Base-by-base conservation (phyloP, 208 protist genomes). In the Kentomonas sorsogonicus region DNA sequence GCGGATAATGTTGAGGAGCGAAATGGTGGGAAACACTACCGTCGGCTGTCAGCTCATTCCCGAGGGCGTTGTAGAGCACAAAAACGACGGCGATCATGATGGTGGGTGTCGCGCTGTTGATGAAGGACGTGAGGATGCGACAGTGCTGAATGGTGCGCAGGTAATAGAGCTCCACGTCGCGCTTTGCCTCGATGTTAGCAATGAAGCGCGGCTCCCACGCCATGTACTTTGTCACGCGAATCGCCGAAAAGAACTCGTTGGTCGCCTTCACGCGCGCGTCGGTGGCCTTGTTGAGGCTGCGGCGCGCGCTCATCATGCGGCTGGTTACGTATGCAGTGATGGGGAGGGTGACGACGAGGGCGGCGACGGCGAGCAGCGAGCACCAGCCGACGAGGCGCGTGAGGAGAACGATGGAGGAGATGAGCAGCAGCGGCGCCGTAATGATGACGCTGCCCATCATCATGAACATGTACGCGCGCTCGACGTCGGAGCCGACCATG, bases 191-290 rank as follows among this genome's bases (percentile, higher is more conserved):
- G 48, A 95, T 73, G 26, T 40, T 47, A 6, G 54, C 44, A n/a
- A 77, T 23, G 44, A 96, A 92, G 39, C 51, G 23, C 16, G 80
- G 63, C 60, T 97, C 94, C 90, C 91, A 97, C 20, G 79, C 75
- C 78, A 93, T 97, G 10, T 97, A 79, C 75, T 98, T 98, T 25
- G 91, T 86, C 0, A 97, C 64, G n/a, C 91, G 79, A 3, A 98
- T 96, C 2, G 78, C 83, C n/a, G 74, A 70, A 15, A 98, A 61
- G 38, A 97, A 80, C 63, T 98, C 92, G 68, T 95, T 97, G 6
- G 89, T 92, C 3, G 74, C 63, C 63, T 93, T 92, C 29, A 97
- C 63, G 50, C 95, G 86, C 16, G 69, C 68, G 63, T 98, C 96
- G 0, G 77, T 96, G 23, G 53, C 44, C 36, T 53, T 55, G 16